A percentile compares a stretch with the other conserved stretches of the same genome.
Evolutionary conservation across 2,329 filamentous ascomycete species (phyloP).

Genomic region (Sarocladium brachiariae): DNA sequence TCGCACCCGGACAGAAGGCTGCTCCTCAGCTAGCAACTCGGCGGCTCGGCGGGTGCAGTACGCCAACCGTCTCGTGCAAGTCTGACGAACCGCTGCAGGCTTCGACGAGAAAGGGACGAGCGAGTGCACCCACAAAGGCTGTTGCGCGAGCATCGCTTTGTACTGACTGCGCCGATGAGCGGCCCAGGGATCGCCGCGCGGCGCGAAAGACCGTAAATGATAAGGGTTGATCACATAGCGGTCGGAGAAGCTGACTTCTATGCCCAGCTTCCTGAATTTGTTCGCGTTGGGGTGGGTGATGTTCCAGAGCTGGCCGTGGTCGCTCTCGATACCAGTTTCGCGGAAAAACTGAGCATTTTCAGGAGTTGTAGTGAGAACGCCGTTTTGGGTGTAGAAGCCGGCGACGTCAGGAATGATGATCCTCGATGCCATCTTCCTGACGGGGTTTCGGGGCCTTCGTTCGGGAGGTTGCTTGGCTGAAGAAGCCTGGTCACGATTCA

Average conservation of each 20-base stretch:
- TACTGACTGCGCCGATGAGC: slow-evolving; percentile 20
- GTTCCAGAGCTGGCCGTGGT: slow-evolving; percentile 16
- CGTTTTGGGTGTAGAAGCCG: slow-evolving; percentile 11
- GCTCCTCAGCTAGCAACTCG: background rate
- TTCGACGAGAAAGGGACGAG: background rate
- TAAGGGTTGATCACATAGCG: slow-evolving; percentile 26
- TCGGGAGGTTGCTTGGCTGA: background rate
- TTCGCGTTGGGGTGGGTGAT: slow-evolving; percentile 12
- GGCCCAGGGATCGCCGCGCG: slow-evolving; percentile 25
- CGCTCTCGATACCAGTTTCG: slow-evolving; percentile 19
- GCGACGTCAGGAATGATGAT: background rate
- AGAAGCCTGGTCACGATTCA: background rate
- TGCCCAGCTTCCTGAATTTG: slow-evolving; percentile 10
- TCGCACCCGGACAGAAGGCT: background rate
- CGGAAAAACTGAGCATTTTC: slow-evolving; percentile 22
- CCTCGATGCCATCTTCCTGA: background rate
- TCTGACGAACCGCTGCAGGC: background rate
- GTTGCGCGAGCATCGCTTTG: slow-evolving; percentile 17
- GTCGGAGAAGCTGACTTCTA: slow-evolving; percentile 20
- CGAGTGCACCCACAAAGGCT: slow-evolving; percentile 25
- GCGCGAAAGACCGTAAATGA: slow-evolving; percentile 25
- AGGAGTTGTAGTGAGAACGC: slow-evolving; percentile 22
- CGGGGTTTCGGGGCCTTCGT: too few species aligned
- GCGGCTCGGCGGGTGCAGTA: background rate
- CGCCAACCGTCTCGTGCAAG: background rate